These are phyloP conservation scores for Fibroporia radiculosa DNA, from an alignment of 768 basidiomycete species.

Conservation along the genomic window DNA sequence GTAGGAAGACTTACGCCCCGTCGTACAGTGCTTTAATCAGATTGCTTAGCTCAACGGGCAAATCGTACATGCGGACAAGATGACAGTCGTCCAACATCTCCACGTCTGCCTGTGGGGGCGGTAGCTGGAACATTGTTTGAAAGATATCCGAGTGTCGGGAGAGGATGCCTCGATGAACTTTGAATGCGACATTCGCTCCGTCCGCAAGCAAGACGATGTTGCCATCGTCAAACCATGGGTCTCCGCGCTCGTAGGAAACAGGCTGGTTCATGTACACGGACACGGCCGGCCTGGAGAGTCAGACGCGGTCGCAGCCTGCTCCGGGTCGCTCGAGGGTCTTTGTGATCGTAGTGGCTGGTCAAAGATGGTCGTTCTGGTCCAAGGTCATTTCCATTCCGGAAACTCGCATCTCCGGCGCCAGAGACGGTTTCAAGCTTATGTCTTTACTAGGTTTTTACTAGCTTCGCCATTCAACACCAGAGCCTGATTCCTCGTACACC, in stretches of 20 bases:
- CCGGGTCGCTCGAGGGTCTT: no score
- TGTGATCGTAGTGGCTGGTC: no score
- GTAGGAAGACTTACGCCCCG: slow-evolving; percentile 35
- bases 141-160: slow-evolving; percentile 52
- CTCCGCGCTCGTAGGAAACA: slow-evolving; percentile 15
- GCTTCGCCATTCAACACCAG: no score
- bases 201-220: slow-evolving; percentile 46
- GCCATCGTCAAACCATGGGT: slow-evolving; percentile 58
- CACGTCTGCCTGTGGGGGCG: slow-evolving; percentile 18
- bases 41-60: slow-evolving; percentile 38
- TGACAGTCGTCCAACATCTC: slow-evolving; percentile 40
- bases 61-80: slow-evolving; percentile 46
- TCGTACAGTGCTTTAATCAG: slow-evolving; percentile 51
- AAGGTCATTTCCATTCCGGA: no score
- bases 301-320: neutral
- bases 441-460: no score
- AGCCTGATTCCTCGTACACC: no score
- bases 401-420: no score
- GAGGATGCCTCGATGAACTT: slow-evolving; percentile 38
- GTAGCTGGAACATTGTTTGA: slow-evolving; percentile 45
- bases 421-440: no score
- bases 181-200: slow-evolving; percentile 35
- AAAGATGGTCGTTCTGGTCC: no score
- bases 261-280: neutral
- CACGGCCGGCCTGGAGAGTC: neutral